Conservation (phyloP, 768 basidiomycete genomes). For the Zangia roseola region DNA sequence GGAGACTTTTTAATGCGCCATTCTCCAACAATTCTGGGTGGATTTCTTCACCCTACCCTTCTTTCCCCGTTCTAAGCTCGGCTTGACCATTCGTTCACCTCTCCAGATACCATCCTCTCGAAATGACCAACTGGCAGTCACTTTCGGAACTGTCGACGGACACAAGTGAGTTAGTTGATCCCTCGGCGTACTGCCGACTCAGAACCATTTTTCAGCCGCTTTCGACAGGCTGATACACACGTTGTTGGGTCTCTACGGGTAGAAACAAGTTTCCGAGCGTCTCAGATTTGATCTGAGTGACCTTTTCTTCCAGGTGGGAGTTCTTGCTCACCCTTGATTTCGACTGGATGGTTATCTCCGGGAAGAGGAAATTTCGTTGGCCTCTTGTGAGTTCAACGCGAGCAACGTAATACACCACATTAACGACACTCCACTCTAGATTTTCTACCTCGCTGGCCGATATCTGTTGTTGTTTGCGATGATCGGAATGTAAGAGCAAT, state of each 20-base stretch:
- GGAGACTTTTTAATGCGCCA: constrained; percentile 12
- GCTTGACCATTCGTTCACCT: background rate
- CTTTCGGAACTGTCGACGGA: constrained; percentile 36
- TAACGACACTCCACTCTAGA: constrained; percentile 24
- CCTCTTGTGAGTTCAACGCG: constrained; percentile 38
- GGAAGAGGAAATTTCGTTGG: constrained; percentile 46
- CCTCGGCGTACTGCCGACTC: background rate
- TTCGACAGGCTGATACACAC: constrained; percentile 43
- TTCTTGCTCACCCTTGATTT: constrained; percentile 41
- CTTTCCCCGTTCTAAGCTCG: background rate
- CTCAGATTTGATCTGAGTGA: background rate
- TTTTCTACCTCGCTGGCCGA: constrained; percentile 46
- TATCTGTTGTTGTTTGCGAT: constrained; percentile 45
- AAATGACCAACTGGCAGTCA: constrained; percentile 44
- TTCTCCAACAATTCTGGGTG: too few relatives aligned
- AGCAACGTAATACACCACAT: background rate
- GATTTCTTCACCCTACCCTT: background rate
- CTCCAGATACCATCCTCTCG: background rate
- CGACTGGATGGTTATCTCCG: constrained; percentile 40
- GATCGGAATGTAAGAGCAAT: constrained; percentile 42
- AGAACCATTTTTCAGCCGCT: constrained; percentile 25
- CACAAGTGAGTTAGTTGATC: constrained; percentile 28
- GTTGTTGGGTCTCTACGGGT: constrained; percentile 47
- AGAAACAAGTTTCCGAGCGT: constrained; percentile 12
- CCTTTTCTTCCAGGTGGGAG: constrained; percentile 38